A percentile compares a stretch with the other conserved stretches of the same genome.
phyloP scores from a whole-genome alignment of 352 stramenopile genomes.

The Blastocystis sp. region DNA sequence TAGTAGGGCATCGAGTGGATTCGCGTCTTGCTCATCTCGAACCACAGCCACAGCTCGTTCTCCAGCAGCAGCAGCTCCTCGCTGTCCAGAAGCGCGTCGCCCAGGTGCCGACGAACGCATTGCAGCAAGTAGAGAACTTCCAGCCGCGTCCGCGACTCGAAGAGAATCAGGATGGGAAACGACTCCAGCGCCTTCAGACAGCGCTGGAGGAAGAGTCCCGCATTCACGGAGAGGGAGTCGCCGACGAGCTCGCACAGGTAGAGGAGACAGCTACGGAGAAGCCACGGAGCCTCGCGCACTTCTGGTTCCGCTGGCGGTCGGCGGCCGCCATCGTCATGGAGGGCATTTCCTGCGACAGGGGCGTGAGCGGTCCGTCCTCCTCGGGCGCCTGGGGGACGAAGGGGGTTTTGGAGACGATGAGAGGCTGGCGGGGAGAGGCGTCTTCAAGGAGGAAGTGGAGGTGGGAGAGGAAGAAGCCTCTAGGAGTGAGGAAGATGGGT shows the following conservation, averaged over 20 bases:
- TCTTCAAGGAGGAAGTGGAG: no score
- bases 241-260: not conserved
- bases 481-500: no score
- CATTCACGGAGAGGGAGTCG: not conserved
- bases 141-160: not conserved
- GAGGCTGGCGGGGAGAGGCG: no score
- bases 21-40: not conserved
- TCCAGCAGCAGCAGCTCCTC: not conserved
- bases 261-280: not conserved
- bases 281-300: not conserved
- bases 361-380: not conserved
- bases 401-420: no score
- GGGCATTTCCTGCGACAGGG: not conserved
- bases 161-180: constrained; percentile 27
- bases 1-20: not conserved
- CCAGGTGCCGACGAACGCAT: not conserved
- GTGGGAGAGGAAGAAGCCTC: no score
- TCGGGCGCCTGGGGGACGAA: no score
- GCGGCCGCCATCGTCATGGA: not conserved
- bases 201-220: not conserved
- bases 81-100: not conserved
- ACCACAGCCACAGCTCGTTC: not conserved
- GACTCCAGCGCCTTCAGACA: not conserved
- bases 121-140: constrained; percentile 4
- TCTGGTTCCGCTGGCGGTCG: not conserved